Base-by-base conservation (phyloP, 2,329 filamentous ascomycete species). In the Trichoderma guizhouense region DNA sequence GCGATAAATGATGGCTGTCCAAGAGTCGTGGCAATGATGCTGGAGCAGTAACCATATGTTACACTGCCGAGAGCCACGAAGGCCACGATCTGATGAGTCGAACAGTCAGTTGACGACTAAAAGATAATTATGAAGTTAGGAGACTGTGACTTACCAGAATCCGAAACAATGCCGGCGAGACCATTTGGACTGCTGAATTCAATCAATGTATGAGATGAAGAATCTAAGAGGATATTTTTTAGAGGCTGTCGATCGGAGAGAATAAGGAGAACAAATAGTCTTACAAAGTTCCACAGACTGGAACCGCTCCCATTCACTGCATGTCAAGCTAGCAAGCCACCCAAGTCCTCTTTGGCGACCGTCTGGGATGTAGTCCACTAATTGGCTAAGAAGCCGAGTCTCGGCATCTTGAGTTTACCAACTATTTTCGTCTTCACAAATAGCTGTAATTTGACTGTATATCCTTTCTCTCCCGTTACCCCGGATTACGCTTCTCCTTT, bases 1-100 rank as follows among this genome's bases (percentile, higher is more conserved):
- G 47, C 53, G 39, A 67, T 36, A 8, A 67, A 67, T 1, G 64
- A 67, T 4, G 47, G 47, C 21, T 55, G 64, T 11, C 64, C 64
- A 7, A 67, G 64, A 7, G 53, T 57, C 7, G 64, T 55, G 47
- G 64, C 64, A 24, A 67, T 57, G 53, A 67, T 67, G 47, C 62
- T 64, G 39, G 62, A 64, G 39, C 62, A 64, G 39, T 64, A 64
- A 12, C 62, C 62, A 21, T 64, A 64, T 6, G 62, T 64, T 30
- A 64, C 39, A 39, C 62, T 64, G 15, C 62, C 62, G 24, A 64
- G 62, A 12, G 62, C 62, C 7, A 64, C 62, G n/a, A 64, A 64
- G 39, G 24, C 36, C 36, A 64, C 62, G 62, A 64, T 51, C 62
- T 64, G 18, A 34, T 32, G 7, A 32, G n/a, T 21, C 8, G 12